Base-by-base conservation (phyloP, 495 filamentous ascomycete species). In the Aspergillus sparsus region DNA sequence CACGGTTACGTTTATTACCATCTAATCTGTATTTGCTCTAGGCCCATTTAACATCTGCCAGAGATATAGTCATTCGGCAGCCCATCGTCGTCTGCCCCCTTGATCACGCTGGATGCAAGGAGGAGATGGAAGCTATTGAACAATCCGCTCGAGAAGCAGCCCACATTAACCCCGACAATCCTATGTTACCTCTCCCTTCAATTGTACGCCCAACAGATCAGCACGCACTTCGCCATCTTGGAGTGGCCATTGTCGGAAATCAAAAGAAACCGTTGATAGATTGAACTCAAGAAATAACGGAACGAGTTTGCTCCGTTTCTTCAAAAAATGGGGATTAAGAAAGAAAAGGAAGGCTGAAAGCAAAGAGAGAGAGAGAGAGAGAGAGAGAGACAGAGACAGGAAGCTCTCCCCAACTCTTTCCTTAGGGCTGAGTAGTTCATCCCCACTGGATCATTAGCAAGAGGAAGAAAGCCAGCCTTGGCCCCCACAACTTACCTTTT, bases 91-190 rank as follows among this genome's bases (percentile, higher is more conserved):
- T 98, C 50, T 97, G 93, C 65, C 94, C 95, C 0, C 85, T 96
- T 41, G 94, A 98, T 69, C 91, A 97, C 65, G 90, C 93, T 58
- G 91, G 88, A 11, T 98, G 94, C 77, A 96, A 95, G 68, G 92
- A 96, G 65, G 95, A 98, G 76, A 96, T 98, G 90, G 92, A 96
- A 67, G 91, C 92, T 7, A 98, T 98, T 61, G 91, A 97, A 66
- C 89, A 94, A 72, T 90, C 95, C 0, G 94, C 94, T 2, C 92
- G 92, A 71, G 93, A 98, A 58, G 93, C 94, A 6, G 86, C 89
- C 21, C 85, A 89, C 58, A 85, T 98, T 47, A 89, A 90, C 64
- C 87, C 87, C 0, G 89, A 93, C 50, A 97, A 96, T 60, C 94
- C 92, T 0, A 89, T 91, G 84, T 73, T 97, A 10, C 92, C 94